Conservation (phyloP, 2,329 filamentous ascomycete genomes). For the Hirsutella thompsonii region DNA sequence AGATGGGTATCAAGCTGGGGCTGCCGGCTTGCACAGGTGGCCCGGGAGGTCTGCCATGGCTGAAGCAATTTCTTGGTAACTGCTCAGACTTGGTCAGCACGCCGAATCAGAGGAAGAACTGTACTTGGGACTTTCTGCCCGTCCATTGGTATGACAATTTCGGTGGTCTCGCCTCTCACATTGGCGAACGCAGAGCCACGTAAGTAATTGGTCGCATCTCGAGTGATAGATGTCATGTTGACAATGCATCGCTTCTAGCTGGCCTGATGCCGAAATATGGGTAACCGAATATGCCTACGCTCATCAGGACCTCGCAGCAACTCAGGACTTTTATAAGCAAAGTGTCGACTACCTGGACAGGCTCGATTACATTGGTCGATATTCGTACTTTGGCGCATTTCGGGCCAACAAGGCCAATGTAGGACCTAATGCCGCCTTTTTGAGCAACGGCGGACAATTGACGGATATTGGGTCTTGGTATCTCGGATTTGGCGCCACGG, state of each 20-base stretch:
- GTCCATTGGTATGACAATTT: conserved; percentile 61
- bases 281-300: conserved; percentile 64
- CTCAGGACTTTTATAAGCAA: conserved; percentile 56
- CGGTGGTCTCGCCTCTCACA: conserved; percentile 51
- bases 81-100: conserved; percentile 46
- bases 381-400: conserved; percentile 68
- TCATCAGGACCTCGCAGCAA: conserved; percentile 39
- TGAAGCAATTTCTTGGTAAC: conserved; percentile 49
- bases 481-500: conserved; percentile 41
- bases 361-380: conserved; percentile 43
- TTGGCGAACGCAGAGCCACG: conserved; percentile 36
- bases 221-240: background rate
- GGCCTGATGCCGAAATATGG: conserved; percentile 55
- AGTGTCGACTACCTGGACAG: conserved; percentile 53
- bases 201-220: conserved; percentile 11
- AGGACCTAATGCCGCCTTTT: conserved; percentile 58
- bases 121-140: conserved; percentile 50
- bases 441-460: conserved; percentile 53
- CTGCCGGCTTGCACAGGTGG: conserved; percentile 58
- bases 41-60: conserved; percentile 49
- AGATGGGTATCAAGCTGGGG: conserved; percentile 53
- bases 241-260: conserved; percentile 22
- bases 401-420: conserved; percentile 58
- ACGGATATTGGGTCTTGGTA: conserved; percentile 72
- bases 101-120: conserved; percentile 28